phyloP scores from a whole-genome alignment of 106 monocot genomes.

The Dioscorea dumetorum region DNA sequence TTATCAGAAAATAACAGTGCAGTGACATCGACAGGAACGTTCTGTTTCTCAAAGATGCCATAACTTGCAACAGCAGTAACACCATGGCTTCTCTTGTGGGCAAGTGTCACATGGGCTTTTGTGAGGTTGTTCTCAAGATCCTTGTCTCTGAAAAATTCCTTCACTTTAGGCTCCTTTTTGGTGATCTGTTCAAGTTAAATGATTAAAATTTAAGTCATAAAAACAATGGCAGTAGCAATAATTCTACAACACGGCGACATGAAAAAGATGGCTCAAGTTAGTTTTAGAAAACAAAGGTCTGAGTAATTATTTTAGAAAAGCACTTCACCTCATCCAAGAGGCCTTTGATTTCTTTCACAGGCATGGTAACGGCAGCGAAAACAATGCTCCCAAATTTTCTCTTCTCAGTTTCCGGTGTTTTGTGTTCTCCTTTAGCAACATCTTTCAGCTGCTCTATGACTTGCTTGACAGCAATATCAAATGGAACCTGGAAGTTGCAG shows the following conservation, averaged over 20 bases:
- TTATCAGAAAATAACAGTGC: slow-evolving; percentile 79
- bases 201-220: too few relatives aligned
- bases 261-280: too few relatives aligned
- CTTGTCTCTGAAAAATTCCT: slow-evolving; percentile 33
- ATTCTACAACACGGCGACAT: too few relatives aligned
- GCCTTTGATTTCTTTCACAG: slow-evolving; percentile 34
- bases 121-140: slow-evolving; percentile 39
- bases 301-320: not conserved
- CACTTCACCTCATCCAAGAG: slow-evolving; percentile 50
- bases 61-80: slow-evolving; percentile 78
- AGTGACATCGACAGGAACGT: slow-evolving; percentile 63
- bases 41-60: slow-evolving; percentile 34
- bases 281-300: not conserved
- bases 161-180: slow-evolving; percentile 19
- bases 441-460: slow-evolving; percentile 77
- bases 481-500: slow-evolving; percentile 57
- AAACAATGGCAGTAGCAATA: too few relatives aligned
- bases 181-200: slow-evolving; percentile 41
- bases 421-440: slow-evolving; percentile 56
- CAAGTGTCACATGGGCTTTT: slow-evolving; percentile 79
- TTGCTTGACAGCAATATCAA: slow-evolving; percentile 65
- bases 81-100: slow-evolving; percentile 93
- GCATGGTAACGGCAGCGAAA: slow-evolving; percentile 86
- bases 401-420: slow-evolving; percentile 56
- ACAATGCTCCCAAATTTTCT: slow-evolving; percentile 87